These are phyloP conservation scores for Tylopilus vinaceipallidus DNA, from an alignment of 768 basidiomycete genomes.

Conservation along the genomic window DNA sequence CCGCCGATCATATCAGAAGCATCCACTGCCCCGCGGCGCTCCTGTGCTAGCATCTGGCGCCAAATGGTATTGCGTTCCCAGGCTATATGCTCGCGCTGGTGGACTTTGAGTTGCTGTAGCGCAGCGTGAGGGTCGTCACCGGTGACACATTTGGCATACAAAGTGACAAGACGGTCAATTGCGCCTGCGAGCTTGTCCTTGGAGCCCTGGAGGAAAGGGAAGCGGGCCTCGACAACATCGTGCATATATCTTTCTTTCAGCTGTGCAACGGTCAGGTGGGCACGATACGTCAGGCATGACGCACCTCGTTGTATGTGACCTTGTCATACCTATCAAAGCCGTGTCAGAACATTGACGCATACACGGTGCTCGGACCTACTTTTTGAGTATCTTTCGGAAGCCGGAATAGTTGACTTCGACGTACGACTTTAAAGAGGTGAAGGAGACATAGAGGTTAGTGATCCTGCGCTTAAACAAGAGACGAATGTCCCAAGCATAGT, in stretches of 20 bases:
- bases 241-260: conserved; percentile 80
- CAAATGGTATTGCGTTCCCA: conserved; percentile 98
- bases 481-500: conserved; percentile 30
- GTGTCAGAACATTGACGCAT: neutral
- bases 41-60: conserved; percentile 90
- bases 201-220: conserved; percentile 65
- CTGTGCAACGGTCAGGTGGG: conserved; percentile 31
- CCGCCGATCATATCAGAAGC: conserved; percentile 40
- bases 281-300: conserved; percentile 1
- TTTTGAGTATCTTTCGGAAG: conserved; percentile 94
- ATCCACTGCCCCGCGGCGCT: conserved; percentile 54
- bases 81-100: conserved; percentile 91
- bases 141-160: conserved; percentile 87
- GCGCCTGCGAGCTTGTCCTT: conserved; percentile 61
- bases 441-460: conserved; percentile 74
- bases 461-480: conserved; percentile 89
- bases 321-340: conserved; percentile 87
- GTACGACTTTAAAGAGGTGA: conserved; percentile 78
- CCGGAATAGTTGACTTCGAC: conserved; percentile 91
- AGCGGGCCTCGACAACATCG: conserved; percentile 59
- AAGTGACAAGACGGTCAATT: conserved; percentile 55
- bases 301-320: conserved; percentile 70
- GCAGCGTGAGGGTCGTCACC: conserved; percentile 67
- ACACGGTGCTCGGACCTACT: conserved; percentile 47
- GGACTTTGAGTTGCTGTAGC: conserved; percentile 76